Base-by-base conservation (phyloP, 306 rosid genomes). In the Notholithocarpus densiflorus region DNA sequence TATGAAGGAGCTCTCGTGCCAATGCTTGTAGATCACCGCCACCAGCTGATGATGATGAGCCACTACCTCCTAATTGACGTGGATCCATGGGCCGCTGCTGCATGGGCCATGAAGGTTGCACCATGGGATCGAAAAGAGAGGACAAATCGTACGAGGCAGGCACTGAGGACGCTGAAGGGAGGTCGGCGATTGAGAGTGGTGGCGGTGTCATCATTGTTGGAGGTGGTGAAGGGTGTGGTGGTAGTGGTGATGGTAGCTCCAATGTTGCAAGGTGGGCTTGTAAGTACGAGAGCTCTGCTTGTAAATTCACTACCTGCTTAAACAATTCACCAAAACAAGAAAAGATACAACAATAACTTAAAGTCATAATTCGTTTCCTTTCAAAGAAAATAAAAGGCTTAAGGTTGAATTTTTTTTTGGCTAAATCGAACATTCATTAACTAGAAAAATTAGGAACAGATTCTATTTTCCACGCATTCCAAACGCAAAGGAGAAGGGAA, bases 281-380 rank as follows among this genome's bases (percentile, higher is more conserved):
- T 69, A 94, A 78, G 82, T 88, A 92, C 1, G 98, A 88, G 27
- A 94, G 92, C 74, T 94, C 97, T 24, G 97, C 92, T 89, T 94
- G 98, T 68, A 94, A 86, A 84, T 68, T 92, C 79, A 89, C 90
- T 75, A 94, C 93, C 97, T 92, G 75, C 52, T 71, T 2, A 26
- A 60, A 56, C 14, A 86, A 54, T 19, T 10, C 15, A 68, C 10
- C 48, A 68, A 5, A 20, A 68, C 4, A 68, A 66, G n/a, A n/a
- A 15, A 29, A 6, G 19, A 31, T 17, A 18, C 19, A 66, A 66
- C 11, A 17, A 65, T 11, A 13, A n/a, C 23, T 48, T 12, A 48
- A 48, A 48, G 14, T 48, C 53, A 48, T 48, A 48, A 48, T 48
- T 48, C 17, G 17, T 48, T 48, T 48, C 53, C 17, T 3, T 48